phyloP scores from a whole-genome alignment of 2,329 filamentous ascomycete species.

The Coniochaeta ligniaria region DNA sequence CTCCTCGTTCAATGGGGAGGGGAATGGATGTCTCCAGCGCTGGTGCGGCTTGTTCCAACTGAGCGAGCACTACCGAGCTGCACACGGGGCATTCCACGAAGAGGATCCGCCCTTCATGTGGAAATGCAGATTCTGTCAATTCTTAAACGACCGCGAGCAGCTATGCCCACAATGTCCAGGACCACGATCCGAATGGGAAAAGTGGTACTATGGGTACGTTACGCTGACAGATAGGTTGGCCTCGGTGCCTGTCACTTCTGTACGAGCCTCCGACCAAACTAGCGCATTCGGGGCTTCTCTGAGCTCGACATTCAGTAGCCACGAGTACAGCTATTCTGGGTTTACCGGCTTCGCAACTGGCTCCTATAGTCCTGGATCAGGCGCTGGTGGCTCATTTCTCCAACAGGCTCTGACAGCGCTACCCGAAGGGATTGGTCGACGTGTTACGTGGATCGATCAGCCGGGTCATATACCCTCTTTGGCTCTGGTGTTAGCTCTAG shows the following conservation, averaged over 20 bases:
- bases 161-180: constrained; percentile 1
- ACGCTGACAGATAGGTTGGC: background rate
- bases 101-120: background rate
- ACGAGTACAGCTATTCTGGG: background rate
- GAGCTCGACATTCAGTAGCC: background rate
- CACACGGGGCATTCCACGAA: constrained; percentile 1
- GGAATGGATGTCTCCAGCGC: constrained; percentile 1
- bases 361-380: background rate
- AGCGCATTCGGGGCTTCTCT: background rate
- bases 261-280: background rate
- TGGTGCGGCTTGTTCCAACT: background rate
- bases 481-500: background rate
- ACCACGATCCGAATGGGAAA: constrained; percentile 8
- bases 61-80: constrained; percentile 2
- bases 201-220: constrained; percentile 16
- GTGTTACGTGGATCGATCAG: background rate
- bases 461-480: background rate
- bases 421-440: background rate
- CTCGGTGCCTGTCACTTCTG: background rate
- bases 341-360: background rate
- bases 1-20: background rate
- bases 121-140: constrained; percentile 6
- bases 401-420: background rate
- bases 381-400: background rate
- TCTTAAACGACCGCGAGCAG: background rate